Evolutionary conservation across 306 rosid genomes (phyloP).

Genomic region (Quercus alba): DNA sequence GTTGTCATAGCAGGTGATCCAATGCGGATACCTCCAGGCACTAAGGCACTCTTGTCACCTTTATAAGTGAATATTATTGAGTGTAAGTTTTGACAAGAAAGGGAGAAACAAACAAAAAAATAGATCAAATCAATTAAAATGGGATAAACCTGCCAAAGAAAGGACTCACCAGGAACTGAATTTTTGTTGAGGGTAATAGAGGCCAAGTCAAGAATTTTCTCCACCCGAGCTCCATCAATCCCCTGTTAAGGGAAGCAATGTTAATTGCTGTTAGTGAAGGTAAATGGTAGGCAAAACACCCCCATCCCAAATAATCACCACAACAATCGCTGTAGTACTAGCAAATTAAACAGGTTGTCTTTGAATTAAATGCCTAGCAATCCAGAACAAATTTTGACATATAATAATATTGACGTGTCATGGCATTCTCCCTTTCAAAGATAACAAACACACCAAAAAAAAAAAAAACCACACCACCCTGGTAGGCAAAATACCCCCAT

Average conservation of each 20-base stretch:
- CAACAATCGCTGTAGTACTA: too few relatives aligned
- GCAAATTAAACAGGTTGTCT: too few relatives aligned
- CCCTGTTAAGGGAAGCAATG: slow-evolving; percentile 42
- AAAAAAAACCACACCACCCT: too few relatives aligned
- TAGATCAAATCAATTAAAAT: neutral
- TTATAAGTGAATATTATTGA: slow-evolving; percentile 10
- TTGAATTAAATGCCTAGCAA: too few relatives aligned
- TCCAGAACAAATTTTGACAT: too few relatives aligned
- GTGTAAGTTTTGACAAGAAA: neutral
- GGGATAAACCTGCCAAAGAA: neutral
- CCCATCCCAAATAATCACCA: neutral
- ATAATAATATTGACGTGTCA: too few relatives aligned
- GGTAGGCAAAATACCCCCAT: neutral
- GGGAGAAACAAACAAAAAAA: slow-evolving; percentile 1
- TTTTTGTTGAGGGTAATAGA: slow-evolving; percentile 92
- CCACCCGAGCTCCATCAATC: slow-evolving; percentile 90
- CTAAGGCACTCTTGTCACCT: slow-evolving; percentile 92
- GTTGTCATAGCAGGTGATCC: slow-evolving; percentile 99
- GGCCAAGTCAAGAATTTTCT: slow-evolving; percentile 94
- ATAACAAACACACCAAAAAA: too few relatives aligned
- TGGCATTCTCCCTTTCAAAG: too few relatives aligned
- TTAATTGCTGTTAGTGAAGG: slow-evolving; percentile 19
- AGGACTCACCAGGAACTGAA: slow-evolving; percentile 77
- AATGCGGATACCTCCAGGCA: slow-evolving; percentile 95
- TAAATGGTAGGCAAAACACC: neutral